phyloP scores from a whole-genome alignment of 164 flowering plant species.

The Amborella trichopoda region DNA sequence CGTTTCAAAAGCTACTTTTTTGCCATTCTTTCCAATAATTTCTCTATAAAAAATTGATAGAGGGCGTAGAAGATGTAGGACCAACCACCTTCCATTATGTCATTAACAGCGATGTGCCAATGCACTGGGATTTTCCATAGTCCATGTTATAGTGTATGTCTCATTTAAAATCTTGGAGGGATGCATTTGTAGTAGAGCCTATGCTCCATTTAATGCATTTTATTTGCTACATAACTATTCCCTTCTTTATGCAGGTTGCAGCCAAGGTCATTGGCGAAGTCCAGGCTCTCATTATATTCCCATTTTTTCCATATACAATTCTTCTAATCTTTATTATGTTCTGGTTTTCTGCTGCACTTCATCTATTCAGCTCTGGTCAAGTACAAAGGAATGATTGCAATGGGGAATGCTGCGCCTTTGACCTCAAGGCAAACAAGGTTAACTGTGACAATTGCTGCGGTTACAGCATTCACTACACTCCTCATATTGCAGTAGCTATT shows the following conservation, averaged over 20 bases:
- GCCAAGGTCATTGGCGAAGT: conserved; percentile 97
- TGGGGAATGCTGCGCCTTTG: conserved; percentile 77
- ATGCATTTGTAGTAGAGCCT: too few relatives aligned
- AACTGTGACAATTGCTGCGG: conserved; percentile 88
- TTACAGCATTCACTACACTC: conserved; percentile 71
- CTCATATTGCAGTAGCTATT: conserved; percentile 69
- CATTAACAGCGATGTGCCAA: too few relatives aligned
- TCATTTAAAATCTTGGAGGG: too few relatives aligned
- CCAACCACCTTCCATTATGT: too few relatives aligned
- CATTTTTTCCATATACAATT: conserved; percentile 61
- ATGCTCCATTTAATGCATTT: too few relatives aligned
- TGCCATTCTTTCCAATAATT: too few relatives aligned
- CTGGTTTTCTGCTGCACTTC: conserved; percentile 82
- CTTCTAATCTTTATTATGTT: conserved; percentile 84
- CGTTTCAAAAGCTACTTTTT: too few relatives aligned
- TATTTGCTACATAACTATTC: too few relatives aligned
- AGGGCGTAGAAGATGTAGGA: too few relatives aligned
- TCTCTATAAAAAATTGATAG: too few relatives aligned
- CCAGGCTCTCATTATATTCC: conserved; percentile 82
- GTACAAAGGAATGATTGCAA: conserved; percentile 61
- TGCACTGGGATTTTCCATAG: too few relatives aligned
- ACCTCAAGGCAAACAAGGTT: conserved; percentile 47
- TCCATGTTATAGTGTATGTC: too few relatives aligned
- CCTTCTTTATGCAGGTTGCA: conserved; percentile 83
- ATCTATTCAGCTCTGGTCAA: conserved; percentile 83